These are phyloP conservation scores for Filobasidium wieringae DNA, from an alignment of 768 basidiomycete genomes.

Conservation along the genomic window DNA sequence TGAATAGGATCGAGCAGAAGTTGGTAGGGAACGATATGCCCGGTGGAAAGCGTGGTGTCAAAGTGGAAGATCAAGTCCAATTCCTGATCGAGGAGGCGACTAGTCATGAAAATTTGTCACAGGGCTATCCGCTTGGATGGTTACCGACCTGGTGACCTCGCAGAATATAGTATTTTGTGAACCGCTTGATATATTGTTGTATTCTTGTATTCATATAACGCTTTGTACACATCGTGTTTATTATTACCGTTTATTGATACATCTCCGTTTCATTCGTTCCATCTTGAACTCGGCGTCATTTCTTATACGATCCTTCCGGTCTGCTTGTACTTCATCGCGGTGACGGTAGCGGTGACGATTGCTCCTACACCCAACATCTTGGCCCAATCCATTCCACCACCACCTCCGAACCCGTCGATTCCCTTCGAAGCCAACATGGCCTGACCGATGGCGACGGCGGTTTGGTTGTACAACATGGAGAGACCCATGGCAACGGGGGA, in stretches of 20 bases:
- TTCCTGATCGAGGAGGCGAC: slow-evolving; percentile 34
- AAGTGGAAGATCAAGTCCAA: slow-evolving; percentile 28
- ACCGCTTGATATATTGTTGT: neutral
- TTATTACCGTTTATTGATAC: neutral
- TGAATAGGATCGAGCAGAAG: slow-evolving; percentile 34
- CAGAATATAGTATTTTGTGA: neutral
- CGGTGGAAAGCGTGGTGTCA: slow-evolving; percentile 11
- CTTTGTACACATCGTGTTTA: neutral
- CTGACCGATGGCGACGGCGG: slow-evolving; percentile 30
- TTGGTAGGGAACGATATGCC: slow-evolving; percentile 18
- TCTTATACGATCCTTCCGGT: slow-evolving; percentile 6
- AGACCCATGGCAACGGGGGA: slow-evolving; percentile 25
- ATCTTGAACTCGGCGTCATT: neutral
- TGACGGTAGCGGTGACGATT: slow-evolving; percentile 21
- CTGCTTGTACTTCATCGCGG: slow-evolving; percentile 19
- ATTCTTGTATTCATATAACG: neutral
- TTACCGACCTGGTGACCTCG: neutral
- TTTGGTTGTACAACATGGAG: slow-evolving; percentile 25
- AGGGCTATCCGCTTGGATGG: slow-evolving; percentile 10
- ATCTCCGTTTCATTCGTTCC: neutral
- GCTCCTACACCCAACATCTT: slow-evolving; percentile 22
- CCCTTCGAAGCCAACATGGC: slow-evolving; percentile 23
- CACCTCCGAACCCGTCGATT: slow-evolving; percentile 18
- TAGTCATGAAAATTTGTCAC: slow-evolving; percentile 29
- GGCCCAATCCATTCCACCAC: slow-evolving; percentile 31